phyloP scores from a whole-genome alignment of 148 eudicot species.

The Spergularia bocconei region DNA sequence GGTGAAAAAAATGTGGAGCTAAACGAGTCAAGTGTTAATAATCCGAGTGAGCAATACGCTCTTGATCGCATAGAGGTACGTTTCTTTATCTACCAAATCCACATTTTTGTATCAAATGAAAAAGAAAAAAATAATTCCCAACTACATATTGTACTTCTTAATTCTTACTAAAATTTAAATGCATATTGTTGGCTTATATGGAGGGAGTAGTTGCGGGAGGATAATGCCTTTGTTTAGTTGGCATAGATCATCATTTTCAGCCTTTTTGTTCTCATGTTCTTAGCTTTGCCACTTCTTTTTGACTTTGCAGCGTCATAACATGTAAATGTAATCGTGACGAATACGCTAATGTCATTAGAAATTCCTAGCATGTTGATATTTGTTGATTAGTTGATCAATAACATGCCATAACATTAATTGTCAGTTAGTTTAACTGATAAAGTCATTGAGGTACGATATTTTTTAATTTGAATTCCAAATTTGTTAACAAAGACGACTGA shows the following conservation, averaged over 20 bases:
- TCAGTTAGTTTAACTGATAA: too few relatives aligned
- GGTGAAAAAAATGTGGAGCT: conserved; percentile 32
- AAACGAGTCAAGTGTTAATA: conserved; percentile 21
- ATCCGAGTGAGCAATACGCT: conserved; percentile 32
- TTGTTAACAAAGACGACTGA: not conserved
- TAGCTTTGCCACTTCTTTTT: conserved; percentile 10
- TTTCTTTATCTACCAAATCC: not conserved
- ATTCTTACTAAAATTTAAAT: too few relatives aligned
- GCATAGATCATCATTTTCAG: not conserved
- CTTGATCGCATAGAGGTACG: conserved; percentile 38
- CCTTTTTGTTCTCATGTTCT: not conserved
- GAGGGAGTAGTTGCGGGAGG: conserved; percentile 8
- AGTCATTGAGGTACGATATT: too few relatives aligned
- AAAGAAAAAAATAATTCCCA: not conserved
- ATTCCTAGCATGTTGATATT: too few relatives aligned
- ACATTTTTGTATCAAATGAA: not conserved
- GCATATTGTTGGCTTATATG: not conserved
- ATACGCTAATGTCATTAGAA: too few relatives aligned
- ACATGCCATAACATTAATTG: too few relatives aligned
- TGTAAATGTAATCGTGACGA: too few relatives aligned
- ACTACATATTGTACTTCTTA: too few relatives aligned
- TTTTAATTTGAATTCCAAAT: too few relatives aligned
- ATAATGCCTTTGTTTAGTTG: conserved; percentile 5
- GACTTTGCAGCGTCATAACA: conserved; percentile 5
- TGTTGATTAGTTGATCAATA: too few relatives aligned